phyloP scores from a whole-genome alignment of 106 monocot species.

The Platanthera zijinensis region DNA sequence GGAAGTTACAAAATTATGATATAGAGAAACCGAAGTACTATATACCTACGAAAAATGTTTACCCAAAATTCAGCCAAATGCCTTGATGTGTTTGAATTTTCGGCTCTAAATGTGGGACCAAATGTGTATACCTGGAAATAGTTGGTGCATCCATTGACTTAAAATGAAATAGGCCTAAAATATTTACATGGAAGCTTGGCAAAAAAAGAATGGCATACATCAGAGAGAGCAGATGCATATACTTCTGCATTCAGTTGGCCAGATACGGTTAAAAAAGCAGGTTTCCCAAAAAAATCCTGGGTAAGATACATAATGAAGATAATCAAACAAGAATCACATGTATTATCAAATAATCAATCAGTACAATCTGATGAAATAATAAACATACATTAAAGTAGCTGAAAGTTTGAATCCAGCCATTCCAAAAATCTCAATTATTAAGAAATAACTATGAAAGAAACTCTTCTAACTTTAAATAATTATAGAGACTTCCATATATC shows the following conservation, averaged over 20 bases:
- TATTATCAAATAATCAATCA: not conserved
- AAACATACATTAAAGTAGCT: not conserved
- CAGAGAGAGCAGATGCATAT: slow-evolving; percentile 88
- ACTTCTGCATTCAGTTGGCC: slow-evolving; percentile 97
- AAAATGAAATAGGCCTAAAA: not conserved
- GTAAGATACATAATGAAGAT: slow-evolving; percentile 6
- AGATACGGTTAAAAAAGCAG: slow-evolving; percentile 95
- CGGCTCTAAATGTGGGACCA: slow-evolving; percentile 96
- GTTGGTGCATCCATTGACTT: not conserved
- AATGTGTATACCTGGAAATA: slow-evolving; percentile 82
- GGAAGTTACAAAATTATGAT: slow-evolving; percentile 4
- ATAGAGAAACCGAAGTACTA: not conserved
- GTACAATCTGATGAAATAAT: not conserved
- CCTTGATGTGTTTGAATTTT: slow-evolving; percentile 94
- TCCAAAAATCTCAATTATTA: not conserved
- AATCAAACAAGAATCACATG: not conserved
- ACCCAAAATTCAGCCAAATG: slow-evolving; percentile 99
- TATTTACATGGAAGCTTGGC: not conserved
- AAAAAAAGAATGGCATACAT: slow-evolving; percentile 48
- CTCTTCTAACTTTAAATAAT: too few species aligned
- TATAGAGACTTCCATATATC: too few species aligned
- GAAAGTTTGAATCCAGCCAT: not conserved
- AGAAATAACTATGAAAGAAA: too few species aligned
- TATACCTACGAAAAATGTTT: slow-evolving; percentile 5
- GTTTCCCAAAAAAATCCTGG: slow-evolving; percentile 97